A percentile compares a stretch with the other conserved stretches of the same genome.
Conservation (phyloP, 2,329 filamentous ascomycete genomes). For the Trichoderma semiorbis region DNA sequence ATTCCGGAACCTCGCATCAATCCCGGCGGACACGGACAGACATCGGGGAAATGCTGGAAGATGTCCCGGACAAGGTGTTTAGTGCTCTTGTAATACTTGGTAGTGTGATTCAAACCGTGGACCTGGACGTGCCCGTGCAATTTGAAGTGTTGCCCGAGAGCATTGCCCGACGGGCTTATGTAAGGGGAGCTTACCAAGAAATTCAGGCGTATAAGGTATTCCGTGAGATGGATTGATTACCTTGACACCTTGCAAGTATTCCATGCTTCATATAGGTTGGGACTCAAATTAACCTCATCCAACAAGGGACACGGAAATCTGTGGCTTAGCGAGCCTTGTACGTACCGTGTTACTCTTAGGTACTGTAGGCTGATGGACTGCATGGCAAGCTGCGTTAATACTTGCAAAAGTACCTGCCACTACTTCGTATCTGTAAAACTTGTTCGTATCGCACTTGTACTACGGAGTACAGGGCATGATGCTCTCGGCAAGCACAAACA, state of each 20-base stretch:
- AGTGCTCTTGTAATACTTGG: constrained; percentile 1
- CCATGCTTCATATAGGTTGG: neutral
- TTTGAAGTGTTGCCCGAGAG: neutral
- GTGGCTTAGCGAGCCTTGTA: neutral
- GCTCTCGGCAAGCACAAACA: neutral
- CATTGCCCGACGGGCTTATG: neutral
- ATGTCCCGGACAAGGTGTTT: neutral
- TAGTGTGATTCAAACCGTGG: neutral
- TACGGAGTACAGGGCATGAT: neutral
- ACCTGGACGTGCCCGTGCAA: neutral
- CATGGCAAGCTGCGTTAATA: neutral
- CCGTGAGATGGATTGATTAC: neutral
- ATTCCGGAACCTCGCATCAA: neutral
- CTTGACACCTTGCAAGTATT: neutral
- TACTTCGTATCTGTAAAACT: neutral
- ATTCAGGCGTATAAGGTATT: neutral
- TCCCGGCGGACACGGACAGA: neutral
- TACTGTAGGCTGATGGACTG: neutral
- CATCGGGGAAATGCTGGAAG: neutral
- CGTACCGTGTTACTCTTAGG: neutral
- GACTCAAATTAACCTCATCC: constrained; percentile 1
- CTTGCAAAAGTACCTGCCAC: neutral
- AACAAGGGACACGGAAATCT: neutral
- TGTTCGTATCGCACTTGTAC: neutral
- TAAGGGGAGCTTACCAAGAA: neutral